These are phyloP conservation scores for Blastomyces gilchristii DNA, from an alignment of 2,329 filamentous ascomycete genomes.

Conservation along the genomic window DNA sequence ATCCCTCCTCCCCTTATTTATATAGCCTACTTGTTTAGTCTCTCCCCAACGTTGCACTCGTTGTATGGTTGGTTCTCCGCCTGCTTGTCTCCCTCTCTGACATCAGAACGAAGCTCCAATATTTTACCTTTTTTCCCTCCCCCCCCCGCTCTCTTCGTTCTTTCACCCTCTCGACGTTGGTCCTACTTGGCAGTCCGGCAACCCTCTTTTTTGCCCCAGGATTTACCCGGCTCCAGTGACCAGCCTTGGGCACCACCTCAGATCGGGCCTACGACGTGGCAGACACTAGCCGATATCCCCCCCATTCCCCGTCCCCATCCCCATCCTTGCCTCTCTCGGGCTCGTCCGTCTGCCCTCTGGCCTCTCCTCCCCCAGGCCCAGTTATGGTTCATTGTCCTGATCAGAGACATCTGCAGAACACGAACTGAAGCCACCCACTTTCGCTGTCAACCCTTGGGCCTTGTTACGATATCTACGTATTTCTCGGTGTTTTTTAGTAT, in stretches of 20 bases:
- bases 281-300: slow-evolving; percentile 1
- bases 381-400: neutral
- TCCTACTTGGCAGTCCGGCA: slow-evolving; percentile 4
- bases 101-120: slow-evolving; percentile 1
- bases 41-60: slow-evolving; percentile 4
- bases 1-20: neutral
- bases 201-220: neutral
- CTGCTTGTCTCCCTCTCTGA: neutral
- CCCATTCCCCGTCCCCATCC: neutral
- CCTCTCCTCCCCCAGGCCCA: neutral
- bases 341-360: neutral
- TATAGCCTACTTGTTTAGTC: neutral
- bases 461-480: neutral
- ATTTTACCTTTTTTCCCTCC: neutral
- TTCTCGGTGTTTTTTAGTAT: neutral
- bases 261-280: slow-evolving; percentile 15
- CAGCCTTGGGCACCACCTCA: slow-evolving; percentile 14
- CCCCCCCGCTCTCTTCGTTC: no score
- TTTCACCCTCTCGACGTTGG: neutral
- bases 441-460: neutral
- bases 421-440: slow-evolving; percentile 4
- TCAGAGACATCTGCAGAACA: neutral
- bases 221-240: slow-evolving; percentile 5
- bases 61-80: neutral
- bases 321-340: neutral